Conservation (phyloP, 2,329 filamentous ascomycete genomes). For the Epichloe sibirici region DNA sequence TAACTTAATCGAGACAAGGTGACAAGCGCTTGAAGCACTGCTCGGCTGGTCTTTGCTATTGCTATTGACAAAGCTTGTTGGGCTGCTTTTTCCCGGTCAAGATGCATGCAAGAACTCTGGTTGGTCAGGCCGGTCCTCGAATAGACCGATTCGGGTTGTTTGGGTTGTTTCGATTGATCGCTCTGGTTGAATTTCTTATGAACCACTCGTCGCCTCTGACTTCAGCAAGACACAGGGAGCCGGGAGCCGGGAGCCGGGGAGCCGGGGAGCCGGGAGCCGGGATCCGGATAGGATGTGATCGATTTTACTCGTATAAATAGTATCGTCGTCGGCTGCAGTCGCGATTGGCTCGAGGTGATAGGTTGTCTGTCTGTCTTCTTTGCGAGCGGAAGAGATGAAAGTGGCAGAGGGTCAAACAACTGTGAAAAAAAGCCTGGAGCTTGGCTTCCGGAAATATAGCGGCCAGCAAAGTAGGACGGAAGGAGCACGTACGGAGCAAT, state of each 20-base stretch:
- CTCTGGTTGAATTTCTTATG: neutral
- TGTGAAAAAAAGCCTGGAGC: too few species aligned
- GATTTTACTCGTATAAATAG: too few species aligned
- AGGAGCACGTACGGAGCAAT: neutral
- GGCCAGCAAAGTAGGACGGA: neutral
- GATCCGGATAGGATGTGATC: neutral
- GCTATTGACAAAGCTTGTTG: too few species aligned
- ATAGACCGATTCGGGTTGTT: neutral
- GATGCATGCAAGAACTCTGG: neutral
- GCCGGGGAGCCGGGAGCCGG: too few species aligned
- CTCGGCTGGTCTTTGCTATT: neutral
- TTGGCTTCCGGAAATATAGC: neutral
- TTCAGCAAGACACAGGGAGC: too few species aligned
- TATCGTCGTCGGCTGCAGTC: too few species aligned
- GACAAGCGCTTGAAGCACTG: too few species aligned
- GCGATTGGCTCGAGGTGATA: too few species aligned
- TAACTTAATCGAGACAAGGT: neutral
- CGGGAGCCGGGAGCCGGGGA: neutral
- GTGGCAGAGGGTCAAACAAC: neutral
- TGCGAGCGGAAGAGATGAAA: neutral
- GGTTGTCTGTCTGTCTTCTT: too few species aligned
- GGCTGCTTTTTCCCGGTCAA: neutral
- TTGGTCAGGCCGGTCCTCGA: conserved; percentile 1
- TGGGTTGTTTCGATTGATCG: neutral
- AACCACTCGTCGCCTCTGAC: too few species aligned